These are phyloP conservation scores for Metarhizium guizhouense DNA, from an alignment of 2,329 filamentous ascomycete genomes.

Conservation along the genomic window DNA sequence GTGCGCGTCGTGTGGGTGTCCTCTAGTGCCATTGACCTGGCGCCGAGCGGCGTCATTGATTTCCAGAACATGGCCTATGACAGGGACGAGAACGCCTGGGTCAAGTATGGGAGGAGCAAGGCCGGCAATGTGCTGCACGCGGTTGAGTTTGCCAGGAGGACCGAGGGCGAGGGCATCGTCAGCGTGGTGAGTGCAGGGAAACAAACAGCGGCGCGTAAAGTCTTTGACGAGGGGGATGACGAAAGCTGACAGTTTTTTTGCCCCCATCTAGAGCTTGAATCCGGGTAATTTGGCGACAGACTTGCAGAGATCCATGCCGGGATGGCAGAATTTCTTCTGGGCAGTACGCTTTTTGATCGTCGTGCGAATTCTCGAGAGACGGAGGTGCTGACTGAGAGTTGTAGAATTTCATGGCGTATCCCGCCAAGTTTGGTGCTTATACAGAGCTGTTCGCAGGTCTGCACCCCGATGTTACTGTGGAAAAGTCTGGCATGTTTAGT, in stretches of 20 bases:
- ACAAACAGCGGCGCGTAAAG: too few relatives aligned
- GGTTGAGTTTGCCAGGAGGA: constrained; percentile 18
- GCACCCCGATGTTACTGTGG: neutral
- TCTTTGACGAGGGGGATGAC: too few relatives aligned
- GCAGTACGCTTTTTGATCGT: too few relatives aligned
- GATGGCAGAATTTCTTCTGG: too few relatives aligned
- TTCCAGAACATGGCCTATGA: constrained; percentile 13
- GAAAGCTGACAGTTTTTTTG: too few relatives aligned
- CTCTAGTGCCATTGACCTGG: constrained; percentile 19
- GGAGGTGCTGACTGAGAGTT: too few relatives aligned
- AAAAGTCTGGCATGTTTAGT: neutral
- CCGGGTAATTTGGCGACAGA: too few relatives aligned
- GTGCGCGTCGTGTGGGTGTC: constrained; percentile 20
- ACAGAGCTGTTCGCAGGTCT: neutral
- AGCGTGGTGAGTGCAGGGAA: neutral
- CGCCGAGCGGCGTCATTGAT: constrained; percentile 15
- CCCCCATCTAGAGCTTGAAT: too few relatives aligned
- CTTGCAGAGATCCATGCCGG: too few relatives aligned
- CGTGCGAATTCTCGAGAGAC: too few relatives aligned
- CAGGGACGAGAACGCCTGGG: constrained; percentile 9
- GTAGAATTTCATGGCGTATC: neutral
- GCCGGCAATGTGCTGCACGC: constrained; percentile 21
- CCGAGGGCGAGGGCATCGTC: constrained; percentile 15
- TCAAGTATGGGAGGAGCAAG: constrained; percentile 22
- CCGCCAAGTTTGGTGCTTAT: neutral